A percentile compares a stretch with the other conserved stretches of the same genome.
Conservation (phyloP, 2,329 filamentous ascomycete species). For the Albophoma yamanashiensis region DNA sequence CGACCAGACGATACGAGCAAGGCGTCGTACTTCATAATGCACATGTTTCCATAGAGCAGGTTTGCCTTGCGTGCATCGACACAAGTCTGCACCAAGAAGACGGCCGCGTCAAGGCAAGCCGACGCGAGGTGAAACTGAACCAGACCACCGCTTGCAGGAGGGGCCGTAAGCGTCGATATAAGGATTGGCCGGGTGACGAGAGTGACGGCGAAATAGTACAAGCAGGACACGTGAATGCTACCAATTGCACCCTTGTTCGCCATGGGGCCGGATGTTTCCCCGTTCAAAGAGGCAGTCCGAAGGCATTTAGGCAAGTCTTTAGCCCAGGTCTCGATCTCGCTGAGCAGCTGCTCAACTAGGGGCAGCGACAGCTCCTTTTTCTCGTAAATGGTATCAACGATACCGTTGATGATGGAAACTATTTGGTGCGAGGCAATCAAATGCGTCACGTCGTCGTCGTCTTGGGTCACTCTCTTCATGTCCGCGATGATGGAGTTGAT, state of each 20-base stretch:
- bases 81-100: constrained; percentile 44
- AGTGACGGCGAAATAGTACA: constrained; percentile 49
- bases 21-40: constrained; percentile 41
- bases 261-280: not conserved
- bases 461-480: constrained; percentile 5
- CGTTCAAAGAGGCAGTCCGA: constrained; percentile 12
- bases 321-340: constrained; percentile 34
- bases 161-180: constrained; percentile 35
- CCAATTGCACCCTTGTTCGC: constrained; percentile 27
- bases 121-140: constrained; percentile 29
- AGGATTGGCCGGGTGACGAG: constrained; percentile 45
- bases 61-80: constrained; percentile 32
- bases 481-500: constrained; percentile 12
- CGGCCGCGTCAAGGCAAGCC: constrained; percentile 44
- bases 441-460: constrained; percentile 9
- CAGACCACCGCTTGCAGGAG: constrained; percentile 15
- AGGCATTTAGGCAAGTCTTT: constrained; percentile 27
- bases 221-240: constrained; percentile 43
- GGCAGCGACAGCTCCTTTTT: constrained; percentile 19
- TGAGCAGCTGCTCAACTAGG: constrained; percentile 27
- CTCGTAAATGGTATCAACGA: constrained; percentile 29
- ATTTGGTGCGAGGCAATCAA: constrained; percentile 30
- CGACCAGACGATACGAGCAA: fast-evolving
- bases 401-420: constrained; percentile 31
- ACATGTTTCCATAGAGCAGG: constrained; percentile 43